Conservation (phyloP, 495 filamentous ascomycete genomes). For the Jackrogersella minutella region DNA sequence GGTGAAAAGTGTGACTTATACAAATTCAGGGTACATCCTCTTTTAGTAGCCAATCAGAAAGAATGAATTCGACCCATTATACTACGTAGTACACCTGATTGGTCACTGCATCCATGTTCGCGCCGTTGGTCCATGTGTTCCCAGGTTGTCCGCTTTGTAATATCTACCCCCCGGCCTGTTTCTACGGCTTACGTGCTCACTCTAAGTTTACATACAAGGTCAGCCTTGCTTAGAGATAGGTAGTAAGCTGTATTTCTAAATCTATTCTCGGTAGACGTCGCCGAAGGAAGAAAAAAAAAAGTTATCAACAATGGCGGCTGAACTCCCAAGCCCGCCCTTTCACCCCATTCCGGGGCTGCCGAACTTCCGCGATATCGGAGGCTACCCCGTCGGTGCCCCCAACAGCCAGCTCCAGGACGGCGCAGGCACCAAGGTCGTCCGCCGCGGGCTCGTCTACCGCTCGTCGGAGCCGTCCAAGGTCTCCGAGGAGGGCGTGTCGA, state of each 20-base stretch:
- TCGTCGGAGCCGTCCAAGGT: constrained; percentile 64
- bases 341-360: constrained; percentile 57
- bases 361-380: constrained; percentile 70
- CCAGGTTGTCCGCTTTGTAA: background rate
- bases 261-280: constrained; percentile 3
- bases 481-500: constrained; percentile 58
- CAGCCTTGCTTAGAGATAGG: constrained; percentile 1
- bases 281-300: background rate
- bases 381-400: constrained; percentile 52
- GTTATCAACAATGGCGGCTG: constrained; percentile 15
- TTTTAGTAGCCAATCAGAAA: constrained; percentile 1
- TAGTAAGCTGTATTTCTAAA: background rate
- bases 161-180: background rate
- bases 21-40: background rate
- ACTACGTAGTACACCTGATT: background rate
- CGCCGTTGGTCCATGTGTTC: background rate
- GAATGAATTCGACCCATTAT: background rate
- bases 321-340: constrained; percentile 60
- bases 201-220: background rate
- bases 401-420: constrained; percentile 20
- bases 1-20: background rate
- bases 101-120: background rate
- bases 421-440: constrained; percentile 46
- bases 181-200: constrained; percentile 27
- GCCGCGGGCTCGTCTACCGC: constrained; percentile 62